Evolutionary conservation across 805 yeast genomes (phyloP), one percentile per base, ranked within the genome.

Genomic region (Tetrapisispora namnaoensis): DNA sequence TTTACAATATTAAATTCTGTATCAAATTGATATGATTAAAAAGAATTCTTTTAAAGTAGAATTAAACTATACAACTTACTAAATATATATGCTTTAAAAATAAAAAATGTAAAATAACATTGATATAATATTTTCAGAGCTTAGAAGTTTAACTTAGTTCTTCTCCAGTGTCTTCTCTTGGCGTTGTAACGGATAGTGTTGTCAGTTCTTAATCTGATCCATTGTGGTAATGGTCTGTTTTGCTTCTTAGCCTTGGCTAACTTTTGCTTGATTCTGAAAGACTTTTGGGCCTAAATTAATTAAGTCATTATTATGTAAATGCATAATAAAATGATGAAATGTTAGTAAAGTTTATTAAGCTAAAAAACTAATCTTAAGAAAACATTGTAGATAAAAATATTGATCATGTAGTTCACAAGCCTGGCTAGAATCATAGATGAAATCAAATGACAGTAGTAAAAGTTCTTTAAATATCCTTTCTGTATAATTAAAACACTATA

Each of bases 131-230:
- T 39, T 24, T 36, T 42, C 14, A 4, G 27, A 18, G 68, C 72
- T 86, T 89, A 91, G 82, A 91, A 75, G 83, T 82, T 80, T 78
- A 91, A 83, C 95, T 91, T 91, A 70, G 97, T 91, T 85, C 98
- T 86, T 86, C 96, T 90, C 99, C 99, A 91, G 91, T 91, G 95
- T 83, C 98, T 85, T 87, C 97, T 89, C 88, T 91, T 91, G 73
- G 96, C 93, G 79, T 91, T 91, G 86, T 88, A 88, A 82, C 95
- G 86, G 81, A 91, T 85, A 70, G 82, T 89, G 95, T 87, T 90
- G 76, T 78, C 83, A 74, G 98, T 87, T 86, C 88, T 90, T 76
- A 89, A 82, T 79, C 97, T 87, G 86, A 90, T 79, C 96, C 97
- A 91, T 79, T 90, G 96, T 70, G 98, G 98, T 75, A 91, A 85